These are phyloP conservation scores for Sesbania bispinosa DNA, from an alignment of 306 rosid genomes.

Conservation along the genomic window DNA sequence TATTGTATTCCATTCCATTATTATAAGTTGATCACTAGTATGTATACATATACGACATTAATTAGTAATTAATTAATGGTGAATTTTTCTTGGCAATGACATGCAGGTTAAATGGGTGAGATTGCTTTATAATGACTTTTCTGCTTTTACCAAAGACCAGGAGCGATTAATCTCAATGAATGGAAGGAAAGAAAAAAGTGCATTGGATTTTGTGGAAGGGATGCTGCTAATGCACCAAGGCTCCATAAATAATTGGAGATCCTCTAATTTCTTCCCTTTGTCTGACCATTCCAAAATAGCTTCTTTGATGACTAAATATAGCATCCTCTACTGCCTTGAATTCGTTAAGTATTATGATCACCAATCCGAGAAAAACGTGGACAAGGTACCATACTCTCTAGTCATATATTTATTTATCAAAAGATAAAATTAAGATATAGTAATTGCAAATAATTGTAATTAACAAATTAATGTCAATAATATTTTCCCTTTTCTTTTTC, in stretches of 20 bases:
- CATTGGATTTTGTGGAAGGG: slow-evolving; percentile 74
- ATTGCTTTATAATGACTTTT: slow-evolving; percentile 62
- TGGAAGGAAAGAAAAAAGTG: slow-evolving; percentile 43
- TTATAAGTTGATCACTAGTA: slow-evolving; percentile 1
- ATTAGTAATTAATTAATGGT: not conserved
- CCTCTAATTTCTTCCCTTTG: slow-evolving; percentile 82
- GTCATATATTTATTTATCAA: no score
- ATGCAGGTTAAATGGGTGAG: slow-evolving; percentile 86
- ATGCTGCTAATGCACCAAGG: slow-evolving; percentile 68
- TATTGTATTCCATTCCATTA: not conserved
- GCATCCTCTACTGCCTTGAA: slow-evolving; percentile 72
- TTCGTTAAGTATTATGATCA: slow-evolving; percentile 65
- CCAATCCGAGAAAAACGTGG: slow-evolving; percentile 22
- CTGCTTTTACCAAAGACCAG: slow-evolving; percentile 43
- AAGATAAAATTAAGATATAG: not conserved
- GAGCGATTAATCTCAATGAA: slow-evolving; percentile 48
- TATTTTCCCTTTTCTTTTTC: not conserved
- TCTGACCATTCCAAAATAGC: slow-evolving; percentile 63
- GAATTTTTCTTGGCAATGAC: slow-evolving; percentile 12
- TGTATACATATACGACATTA: not conserved
- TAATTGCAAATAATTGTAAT: not conserved
- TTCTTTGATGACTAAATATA: slow-evolving; percentile 43
- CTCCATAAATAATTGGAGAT: slow-evolving; percentile 80
- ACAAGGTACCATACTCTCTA: no score
- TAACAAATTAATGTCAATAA: not conserved